Conservation (phyloP, 345 rosid genomes). For the Hibiscus mutabilis region DNA sequence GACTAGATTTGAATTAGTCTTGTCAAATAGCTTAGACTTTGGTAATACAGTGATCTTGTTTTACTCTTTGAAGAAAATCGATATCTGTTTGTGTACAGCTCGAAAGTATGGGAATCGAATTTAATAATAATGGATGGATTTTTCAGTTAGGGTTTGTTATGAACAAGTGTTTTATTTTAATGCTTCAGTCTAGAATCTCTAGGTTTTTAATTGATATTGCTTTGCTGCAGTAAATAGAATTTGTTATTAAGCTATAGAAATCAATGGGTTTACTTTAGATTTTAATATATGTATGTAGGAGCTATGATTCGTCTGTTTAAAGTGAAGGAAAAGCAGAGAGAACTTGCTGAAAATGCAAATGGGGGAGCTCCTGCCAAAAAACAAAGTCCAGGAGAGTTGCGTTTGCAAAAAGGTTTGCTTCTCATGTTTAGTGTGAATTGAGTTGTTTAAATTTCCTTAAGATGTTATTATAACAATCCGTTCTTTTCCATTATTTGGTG, state of each 20-base stretch:
- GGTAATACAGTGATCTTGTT: neutral
- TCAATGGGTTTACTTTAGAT: neutral
- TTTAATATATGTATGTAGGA: conserved; percentile 17
- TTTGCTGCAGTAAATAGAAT: neutral
- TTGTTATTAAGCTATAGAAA: neutral
- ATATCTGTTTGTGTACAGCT: neutral
- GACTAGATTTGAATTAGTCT: neutral
- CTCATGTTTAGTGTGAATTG: neutral
- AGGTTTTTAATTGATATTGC: neutral
- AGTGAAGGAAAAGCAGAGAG: conserved; percentile 85
- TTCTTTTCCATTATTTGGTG: neutral
- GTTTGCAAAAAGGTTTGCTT: conserved; percentile 68
- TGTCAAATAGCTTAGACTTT: neutral
- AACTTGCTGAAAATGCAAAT: conserved; percentile 55
- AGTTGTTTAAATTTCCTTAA: neutral
- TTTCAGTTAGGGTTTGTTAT: conserved; percentile 1
- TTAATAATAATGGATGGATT: neutral
- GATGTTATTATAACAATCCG: neutral
- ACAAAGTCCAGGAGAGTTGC: conserved; percentile 83
- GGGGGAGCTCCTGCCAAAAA: conserved; percentile 55
- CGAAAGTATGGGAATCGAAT: neutral
- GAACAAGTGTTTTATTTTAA: neutral
- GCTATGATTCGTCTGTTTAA: conserved; percentile 72
- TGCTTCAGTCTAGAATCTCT: neutral
- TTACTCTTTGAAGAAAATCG: no score